A percentile compares a stretch with the other conserved stretches of the same genome.
phyloP scores from a whole-genome alignment of 2,329 filamentous ascomycete species.

The Bimuria novae-zelandiae region DNA sequence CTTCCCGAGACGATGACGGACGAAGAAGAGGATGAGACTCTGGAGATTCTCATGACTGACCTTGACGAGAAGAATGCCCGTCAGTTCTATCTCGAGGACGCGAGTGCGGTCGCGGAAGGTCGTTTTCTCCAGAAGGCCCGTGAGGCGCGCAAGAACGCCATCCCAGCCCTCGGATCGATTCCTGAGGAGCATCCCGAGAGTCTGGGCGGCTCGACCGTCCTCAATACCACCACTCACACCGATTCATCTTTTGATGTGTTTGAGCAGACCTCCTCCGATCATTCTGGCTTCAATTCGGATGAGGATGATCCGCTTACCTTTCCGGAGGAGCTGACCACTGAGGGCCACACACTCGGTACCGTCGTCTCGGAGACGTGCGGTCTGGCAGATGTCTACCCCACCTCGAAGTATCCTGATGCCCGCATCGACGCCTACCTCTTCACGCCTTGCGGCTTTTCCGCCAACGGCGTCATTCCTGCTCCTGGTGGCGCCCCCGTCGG shows the following conservation, averaged over 20 bases:
- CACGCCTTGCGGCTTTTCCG: constrained; percentile 94
- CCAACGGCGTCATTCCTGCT: constrained; percentile 91
- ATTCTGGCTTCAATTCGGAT: constrained; percentile 61
- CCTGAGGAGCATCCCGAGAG: constrained; percentile 53
- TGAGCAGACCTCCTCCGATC: constrained; percentile 70
- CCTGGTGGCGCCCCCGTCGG: constrained; percentile 57
- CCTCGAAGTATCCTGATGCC: constrained; percentile 84
- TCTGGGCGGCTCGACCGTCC: constrained; percentile 40
- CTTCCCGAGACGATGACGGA: constrained; percentile 47
- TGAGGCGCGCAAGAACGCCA: constrained; percentile 64
- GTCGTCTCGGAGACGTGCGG: constrained; percentile 91
- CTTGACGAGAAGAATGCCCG: constrained; percentile 68
- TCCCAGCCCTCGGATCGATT: constrained; percentile 64
- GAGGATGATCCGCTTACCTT: constrained; percentile 59
- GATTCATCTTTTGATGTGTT: constrained; percentile 79
- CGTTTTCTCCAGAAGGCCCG: constrained; percentile 72
- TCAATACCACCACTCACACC: constrained; percentile 47
- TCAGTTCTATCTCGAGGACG: constrained; percentile 75
- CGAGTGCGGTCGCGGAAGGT: constrained; percentile 87
- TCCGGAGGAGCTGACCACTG: constrained; percentile 79
- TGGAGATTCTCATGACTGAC: constrained; percentile 72
- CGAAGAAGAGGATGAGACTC: constrained; percentile 71
- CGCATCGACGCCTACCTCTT: constrained; percentile 96
- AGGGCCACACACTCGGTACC: constrained; percentile 90
- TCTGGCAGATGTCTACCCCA: constrained; percentile 85